Evolutionary conservation across 1,284 basidiomycete species (phyloP), one percentile per base, ranked within the genome.

Genomic region (Ceratobasidium sp.): DNA sequence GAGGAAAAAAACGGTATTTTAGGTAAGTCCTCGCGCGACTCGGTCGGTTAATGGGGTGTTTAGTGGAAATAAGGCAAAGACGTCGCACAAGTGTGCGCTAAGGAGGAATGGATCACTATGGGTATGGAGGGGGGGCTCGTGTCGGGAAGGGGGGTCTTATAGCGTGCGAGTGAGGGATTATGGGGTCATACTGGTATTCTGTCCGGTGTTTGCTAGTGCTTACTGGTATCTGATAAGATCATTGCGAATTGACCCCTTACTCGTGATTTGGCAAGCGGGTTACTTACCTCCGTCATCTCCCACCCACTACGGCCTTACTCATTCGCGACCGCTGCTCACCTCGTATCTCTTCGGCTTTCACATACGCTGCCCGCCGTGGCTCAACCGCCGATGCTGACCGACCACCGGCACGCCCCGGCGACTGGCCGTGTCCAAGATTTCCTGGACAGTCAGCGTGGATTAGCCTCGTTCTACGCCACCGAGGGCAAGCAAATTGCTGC

Each of bases 361-460:
- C 62, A 43, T 32, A 59, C 17, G 9, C 44, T 11, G 56, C 22
- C 56, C 17, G 56, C 32, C 17, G 56, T 32, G 32, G 29, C 56
- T 59, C 56, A 59, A 59, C 56, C 56, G 5, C 56, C 44, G 19
- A 61, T 43, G 32, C 40, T 49, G 56, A 32, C 43, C 49, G 49
- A 49, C 61, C 56, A 34, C 70, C 59, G 68, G 54, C 52, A 71
- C 57, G 13, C 57, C 22, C 34, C 68, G 67, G 77, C 61, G 57
- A 71, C 6, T 19, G 15, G 52, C 29, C 76, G 71, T 15, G 75
- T 78, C 29, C 59, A 78, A 32, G 52, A 64, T n/a, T 81, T 81
- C 64, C 25, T 81, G 43, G 62, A 25, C 17, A 71, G 78, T 25
- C 80, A 81, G 69, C 67, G 62, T 22, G 67, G 66, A 29, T 62